Conservation (phyloP, 2,329 filamentous ascomycete genomes). For the Colletotrichum orchidophilum region DNA sequence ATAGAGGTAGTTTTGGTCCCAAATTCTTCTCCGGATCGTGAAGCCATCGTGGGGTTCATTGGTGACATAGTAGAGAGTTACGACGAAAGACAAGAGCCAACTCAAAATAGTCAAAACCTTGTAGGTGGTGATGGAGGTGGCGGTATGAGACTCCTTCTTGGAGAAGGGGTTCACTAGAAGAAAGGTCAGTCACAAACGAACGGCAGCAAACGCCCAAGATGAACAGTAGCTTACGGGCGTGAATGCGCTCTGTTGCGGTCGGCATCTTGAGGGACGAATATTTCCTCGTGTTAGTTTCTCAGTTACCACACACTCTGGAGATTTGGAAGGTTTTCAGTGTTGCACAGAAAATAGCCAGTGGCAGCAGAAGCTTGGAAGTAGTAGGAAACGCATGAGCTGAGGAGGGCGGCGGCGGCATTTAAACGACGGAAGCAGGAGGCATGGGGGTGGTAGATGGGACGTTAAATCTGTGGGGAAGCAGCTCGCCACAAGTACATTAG, state of each 20-base stretch:
- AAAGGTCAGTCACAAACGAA: constrained; percentile 25
- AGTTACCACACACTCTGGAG: not conserved
- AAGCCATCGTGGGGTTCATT: constrained; percentile 70
- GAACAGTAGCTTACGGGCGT: constrained; percentile 23
- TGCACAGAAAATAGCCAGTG: not conserved
- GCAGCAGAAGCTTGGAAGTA: constrained; percentile 10
- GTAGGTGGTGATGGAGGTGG: constrained; percentile 73
- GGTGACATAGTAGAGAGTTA: constrained; percentile 79
- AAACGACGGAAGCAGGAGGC: constrained; percentile 14
- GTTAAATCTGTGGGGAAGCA: constrained; percentile 31
- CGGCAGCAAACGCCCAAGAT: not conserved
- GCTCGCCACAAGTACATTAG: constrained; percentile 30
- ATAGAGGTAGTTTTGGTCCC: constrained; percentile 74
- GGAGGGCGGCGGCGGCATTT: constrained; percentile 17
- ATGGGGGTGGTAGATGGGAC: constrained; percentile 15
- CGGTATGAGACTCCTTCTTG: constrained; percentile 72
- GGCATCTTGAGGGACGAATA: constrained; percentile 13
- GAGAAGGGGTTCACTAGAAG: constrained; percentile 78
- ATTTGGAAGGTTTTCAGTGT: not conserved
- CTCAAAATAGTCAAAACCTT: constrained; percentile 78
- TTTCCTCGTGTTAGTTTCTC: not conserved
- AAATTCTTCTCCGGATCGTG: constrained; percentile 71
- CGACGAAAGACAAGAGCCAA: constrained; percentile 78
- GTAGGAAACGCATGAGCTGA: not conserved
- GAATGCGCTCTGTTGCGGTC: constrained; percentile 29